Percentiles rank a stretch among this genome's conserved stretches.
These are phyloP conservation scores for Chalara sp. DNA, from an alignment of 2,329 filamentous ascomycete genomes.

Conservation along the genomic window DNA sequence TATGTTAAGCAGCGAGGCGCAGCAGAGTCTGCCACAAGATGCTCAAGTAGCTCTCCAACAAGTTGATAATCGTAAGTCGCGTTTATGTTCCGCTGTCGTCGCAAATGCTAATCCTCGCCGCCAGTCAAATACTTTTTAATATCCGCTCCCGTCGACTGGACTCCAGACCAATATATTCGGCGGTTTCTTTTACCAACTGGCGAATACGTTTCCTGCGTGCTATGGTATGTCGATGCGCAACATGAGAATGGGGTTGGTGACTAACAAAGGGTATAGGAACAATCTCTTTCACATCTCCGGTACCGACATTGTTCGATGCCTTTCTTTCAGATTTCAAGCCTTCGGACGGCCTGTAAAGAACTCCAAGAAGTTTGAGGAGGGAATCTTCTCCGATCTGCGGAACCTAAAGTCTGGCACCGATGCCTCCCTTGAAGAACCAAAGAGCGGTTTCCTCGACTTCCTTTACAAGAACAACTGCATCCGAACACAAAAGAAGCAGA, in stretches of 20 bases:
- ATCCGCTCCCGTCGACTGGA: slow-evolving; percentile 97
- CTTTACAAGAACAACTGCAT: slow-evolving; percentile 99
- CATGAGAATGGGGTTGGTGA: background rate
- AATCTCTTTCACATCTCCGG: slow-evolving; percentile 99
- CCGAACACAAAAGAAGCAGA: slow-evolving; percentile 99
- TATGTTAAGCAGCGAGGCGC: slow-evolving; percentile 94
- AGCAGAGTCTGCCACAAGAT: slow-evolving; percentile 92
- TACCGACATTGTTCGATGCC: slow-evolving; percentile 95
- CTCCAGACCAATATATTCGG: slow-evolving; percentile 91
- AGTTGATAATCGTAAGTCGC: slow-evolving; percentile 84
- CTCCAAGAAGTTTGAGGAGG: slow-evolving; percentile 99
- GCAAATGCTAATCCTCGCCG: slow-evolving; percentile 11
- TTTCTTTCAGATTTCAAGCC: slow-evolving; percentile 96
- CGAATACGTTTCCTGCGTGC: slow-evolving; percentile 96
- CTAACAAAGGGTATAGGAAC: slow-evolving; percentile 54
- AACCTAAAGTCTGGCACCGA: slow-evolving; percentile 98
- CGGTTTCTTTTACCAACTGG: slow-evolving; percentile 92
- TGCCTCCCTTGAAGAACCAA: slow-evolving; percentile 95
- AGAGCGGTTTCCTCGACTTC: slow-evolving; percentile 97
- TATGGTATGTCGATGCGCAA: slow-evolving; percentile 56
- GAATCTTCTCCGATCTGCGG: slow-evolving; percentile 96
- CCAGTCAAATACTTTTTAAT: slow-evolving; percentile 99
- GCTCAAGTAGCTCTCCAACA: slow-evolving; percentile 96
- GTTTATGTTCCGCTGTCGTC: slow-evolving; percentile 9
- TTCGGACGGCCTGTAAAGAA: slow-evolving; percentile 98